A percentile compares a stretch with the other conserved stretches of the same genome.
Conservation (phyloP, 345 rosid species). For the Dimocarpus longan region DNA sequence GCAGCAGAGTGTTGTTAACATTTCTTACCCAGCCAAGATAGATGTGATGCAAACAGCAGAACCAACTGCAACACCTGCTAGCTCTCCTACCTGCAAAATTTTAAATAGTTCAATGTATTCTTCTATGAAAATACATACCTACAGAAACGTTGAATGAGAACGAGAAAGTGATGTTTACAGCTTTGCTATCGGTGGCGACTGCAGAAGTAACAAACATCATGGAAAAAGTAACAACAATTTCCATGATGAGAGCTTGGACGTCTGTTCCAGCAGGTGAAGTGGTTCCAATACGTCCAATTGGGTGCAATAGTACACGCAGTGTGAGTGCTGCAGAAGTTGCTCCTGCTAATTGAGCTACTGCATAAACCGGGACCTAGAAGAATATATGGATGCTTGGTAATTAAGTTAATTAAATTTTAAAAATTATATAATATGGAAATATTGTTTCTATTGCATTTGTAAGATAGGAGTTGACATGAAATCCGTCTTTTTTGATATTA, state of each 20-base stretch:
- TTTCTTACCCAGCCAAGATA: conserved; percentile 53
- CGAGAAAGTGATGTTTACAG: conserved; percentile 31
- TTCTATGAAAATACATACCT: neutral
- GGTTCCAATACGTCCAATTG: conserved; percentile 42
- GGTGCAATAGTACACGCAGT: conserved; percentile 39
- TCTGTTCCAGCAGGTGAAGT: conserved; percentile 57
- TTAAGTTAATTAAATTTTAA: too few species aligned
- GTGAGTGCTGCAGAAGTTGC: conserved; percentile 41
- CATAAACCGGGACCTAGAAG: conserved; percentile 52
- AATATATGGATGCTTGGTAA: neutral
- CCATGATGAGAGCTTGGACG: conserved; percentile 54
- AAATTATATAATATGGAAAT: too few species aligned
- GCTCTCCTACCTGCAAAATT: conserved; percentile 47
- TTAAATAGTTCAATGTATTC: neutral
- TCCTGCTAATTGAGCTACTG: conserved; percentile 48
- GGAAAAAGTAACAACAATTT: conserved; percentile 49
- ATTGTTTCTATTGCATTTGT: too few species aligned
- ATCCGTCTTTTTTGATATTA: too few species aligned
- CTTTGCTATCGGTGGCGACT: conserved; percentile 53
- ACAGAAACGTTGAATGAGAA: neutral
- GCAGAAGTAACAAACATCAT: conserved; percentile 55
- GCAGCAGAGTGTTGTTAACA: neutral
- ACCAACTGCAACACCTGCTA: conserved; percentile 62
- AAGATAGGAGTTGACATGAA: too few species aligned
- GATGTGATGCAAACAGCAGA: conserved; percentile 60